phyloP scores from a whole-genome alignment of 352 stramenopile genomes.

The Phytophthora sojae region DNA sequence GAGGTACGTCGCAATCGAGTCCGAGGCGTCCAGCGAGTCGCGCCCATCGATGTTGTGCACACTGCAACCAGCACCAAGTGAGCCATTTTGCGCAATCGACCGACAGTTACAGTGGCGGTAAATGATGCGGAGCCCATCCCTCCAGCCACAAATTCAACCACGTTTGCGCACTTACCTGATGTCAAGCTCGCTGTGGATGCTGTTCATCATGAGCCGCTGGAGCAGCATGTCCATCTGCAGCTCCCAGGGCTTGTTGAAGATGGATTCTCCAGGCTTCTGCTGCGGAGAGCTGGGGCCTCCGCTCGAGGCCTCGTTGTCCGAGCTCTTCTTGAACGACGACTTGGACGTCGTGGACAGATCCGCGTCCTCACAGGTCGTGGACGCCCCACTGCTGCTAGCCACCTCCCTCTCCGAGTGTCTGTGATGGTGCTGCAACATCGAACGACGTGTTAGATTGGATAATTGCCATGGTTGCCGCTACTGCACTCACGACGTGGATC shows the following conservation, averaged over 20 bases:
- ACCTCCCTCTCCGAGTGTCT: constrained; percentile 24
- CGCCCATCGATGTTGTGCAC: constrained; percentile 81
- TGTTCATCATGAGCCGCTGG: constrained; percentile 87
- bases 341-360: constrained; percentile 41
- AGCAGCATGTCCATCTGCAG: constrained; percentile 88
- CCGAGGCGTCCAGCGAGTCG: constrained; percentile 49
- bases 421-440: constrained; percentile 11
- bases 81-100: constrained; percentile 30
- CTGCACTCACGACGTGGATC: constrained; percentile 42
- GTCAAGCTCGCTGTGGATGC: constrained; percentile 72
- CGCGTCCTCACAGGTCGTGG: constrained; percentile 35
- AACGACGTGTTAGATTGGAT: background rate
- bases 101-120: constrained; percentile 3
- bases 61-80: constrained; percentile 36
- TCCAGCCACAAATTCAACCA: constrained; percentile 7
- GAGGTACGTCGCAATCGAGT: constrained; percentile 47
- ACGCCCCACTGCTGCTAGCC: constrained; percentile 31
- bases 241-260: constrained; percentile 75
- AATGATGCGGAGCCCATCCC: constrained; percentile 2
- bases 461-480: too few relatives aligned
- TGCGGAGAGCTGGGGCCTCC: constrained; percentile 10
- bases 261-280: constrained; percentile 11
- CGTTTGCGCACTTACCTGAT: constrained; percentile 57
- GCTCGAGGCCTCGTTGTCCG: constrained; percentile 10
- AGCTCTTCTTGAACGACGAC: constrained; percentile 27